These are phyloP conservation scores for Raffaelea ambrosiae DNA, from an alignment of 2,329 filamentous ascomycete species.

Conservation along the genomic window DNA sequence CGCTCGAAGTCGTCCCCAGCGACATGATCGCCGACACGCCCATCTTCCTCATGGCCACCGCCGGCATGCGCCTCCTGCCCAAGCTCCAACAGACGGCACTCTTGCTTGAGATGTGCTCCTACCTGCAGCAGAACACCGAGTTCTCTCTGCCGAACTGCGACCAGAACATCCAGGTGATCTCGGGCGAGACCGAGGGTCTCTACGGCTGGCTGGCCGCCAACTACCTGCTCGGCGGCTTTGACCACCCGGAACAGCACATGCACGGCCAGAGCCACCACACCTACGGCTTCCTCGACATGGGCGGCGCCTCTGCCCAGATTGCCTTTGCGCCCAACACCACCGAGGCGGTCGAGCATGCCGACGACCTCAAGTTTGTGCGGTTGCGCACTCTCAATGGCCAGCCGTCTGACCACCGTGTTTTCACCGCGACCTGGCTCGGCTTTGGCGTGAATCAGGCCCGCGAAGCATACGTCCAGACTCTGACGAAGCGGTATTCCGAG, in stretches of 20 bases:
- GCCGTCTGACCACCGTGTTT: slow-evolving; percentile 74
- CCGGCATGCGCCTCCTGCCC: slow-evolving; percentile 83
- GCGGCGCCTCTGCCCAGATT: slow-evolving; percentile 93
- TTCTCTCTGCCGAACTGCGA: slow-evolving; percentile 88
- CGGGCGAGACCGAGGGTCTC: slow-evolving; percentile 88
- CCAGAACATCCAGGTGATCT: slow-evolving; percentile 85
- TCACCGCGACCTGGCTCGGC: slow-evolving; percentile 93
- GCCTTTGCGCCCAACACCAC: slow-evolving; percentile 93
- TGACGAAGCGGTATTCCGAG: slow-evolving; percentile 58
- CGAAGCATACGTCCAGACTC: slow-evolving; percentile 67
- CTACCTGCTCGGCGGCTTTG: slow-evolving; percentile 86
- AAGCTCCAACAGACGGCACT: slow-evolving; percentile 63
- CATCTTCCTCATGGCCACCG: slow-evolving; percentile 90
- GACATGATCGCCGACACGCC: slow-evolving; percentile 76
- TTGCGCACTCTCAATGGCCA: slow-evolving; percentile 76
- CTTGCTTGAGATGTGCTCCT: slow-evolving; percentile 71
- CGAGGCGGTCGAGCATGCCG: slow-evolving; percentile 78
- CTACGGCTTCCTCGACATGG: slow-evolving; percentile 98
- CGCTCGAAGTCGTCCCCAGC: slow-evolving; percentile 66
- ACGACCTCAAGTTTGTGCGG: slow-evolving; percentile 80
- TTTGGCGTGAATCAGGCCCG: slow-evolving; percentile 96
- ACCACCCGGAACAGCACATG: slow-evolving; percentile 62
- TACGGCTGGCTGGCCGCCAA: slow-evolving; percentile 98
- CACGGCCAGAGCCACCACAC: slow-evolving; percentile 88
- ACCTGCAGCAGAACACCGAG: slow-evolving; percentile 64